Evolutionary conservation across 768 basidiomycete species (phyloP).

Genomic region (Leccinum variicolor): DNA sequence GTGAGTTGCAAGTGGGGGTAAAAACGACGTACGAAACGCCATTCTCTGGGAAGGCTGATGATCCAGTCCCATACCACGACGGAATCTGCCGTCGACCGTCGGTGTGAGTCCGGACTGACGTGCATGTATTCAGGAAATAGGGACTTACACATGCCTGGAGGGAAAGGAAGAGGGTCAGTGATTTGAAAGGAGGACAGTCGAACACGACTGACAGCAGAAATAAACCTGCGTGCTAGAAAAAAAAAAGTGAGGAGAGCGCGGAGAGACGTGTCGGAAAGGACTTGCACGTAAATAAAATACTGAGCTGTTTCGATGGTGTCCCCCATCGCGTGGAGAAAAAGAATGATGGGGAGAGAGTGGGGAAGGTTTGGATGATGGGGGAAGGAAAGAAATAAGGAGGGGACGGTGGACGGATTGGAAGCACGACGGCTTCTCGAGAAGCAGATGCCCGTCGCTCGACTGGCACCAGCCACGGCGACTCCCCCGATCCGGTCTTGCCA

Average conservation of each 20-base stretch:
- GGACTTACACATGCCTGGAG: constrained; percentile 66
- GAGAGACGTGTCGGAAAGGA: constrained; percentile 6
- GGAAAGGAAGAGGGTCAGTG: constrained; percentile 30
- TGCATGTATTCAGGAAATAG: constrained; percentile 19
- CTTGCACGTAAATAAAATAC: constrained; percentile 73
- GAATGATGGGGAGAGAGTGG: constrained; percentile 5
- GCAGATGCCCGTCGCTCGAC: constrained; percentile 20
- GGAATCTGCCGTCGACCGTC: constrained; percentile 49
- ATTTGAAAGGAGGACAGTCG: constrained; percentile 15
- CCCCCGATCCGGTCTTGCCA: constrained; percentile 29
- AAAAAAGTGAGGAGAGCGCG: constrained; percentile 11
- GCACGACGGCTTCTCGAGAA: constrained; percentile 29
- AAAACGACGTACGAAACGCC: constrained; percentile 57
- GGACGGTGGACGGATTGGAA: constrained; percentile 22
- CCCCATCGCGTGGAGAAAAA: constrained; percentile 32
- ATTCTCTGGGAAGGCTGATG: constrained; percentile 73
- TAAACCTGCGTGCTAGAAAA: constrained; percentile 59
- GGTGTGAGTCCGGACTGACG: neutral
- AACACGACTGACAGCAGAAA: constrained; percentile 70
- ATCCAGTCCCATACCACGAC: constrained; percentile 86
- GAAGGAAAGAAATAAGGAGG: constrained; percentile 28
- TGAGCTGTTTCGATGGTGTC: constrained; percentile 57
- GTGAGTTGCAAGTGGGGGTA: neutral
- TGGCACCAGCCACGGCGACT: constrained; percentile 24
- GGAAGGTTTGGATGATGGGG: constrained; percentile 10